Conservation (phyloP, 768 basidiomycete species). For the Clathrus columnatus region DNA sequence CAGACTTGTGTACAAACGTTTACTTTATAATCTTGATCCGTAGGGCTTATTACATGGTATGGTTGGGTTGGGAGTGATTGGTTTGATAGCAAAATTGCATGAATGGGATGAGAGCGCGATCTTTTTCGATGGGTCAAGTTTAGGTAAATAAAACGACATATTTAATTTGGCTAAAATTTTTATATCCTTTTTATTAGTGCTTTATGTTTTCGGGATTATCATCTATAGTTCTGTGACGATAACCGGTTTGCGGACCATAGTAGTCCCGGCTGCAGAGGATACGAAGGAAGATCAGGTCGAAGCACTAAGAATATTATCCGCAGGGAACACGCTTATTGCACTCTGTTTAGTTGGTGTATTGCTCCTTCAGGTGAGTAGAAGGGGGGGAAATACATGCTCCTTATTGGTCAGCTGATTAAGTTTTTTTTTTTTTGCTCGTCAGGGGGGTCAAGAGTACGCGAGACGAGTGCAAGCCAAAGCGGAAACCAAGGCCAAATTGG, state of each 20-base stretch:
- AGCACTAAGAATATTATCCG: conserved; percentile 73
- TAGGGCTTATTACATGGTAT: conserved; percentile 85
- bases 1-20: background rate
- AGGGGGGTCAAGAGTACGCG: conserved; percentile 81
- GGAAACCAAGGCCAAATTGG: background rate
- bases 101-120: conserved; percentile 89
- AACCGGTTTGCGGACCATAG: conserved; percentile 69
- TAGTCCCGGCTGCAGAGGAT: conserved; percentile 44
- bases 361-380: conserved; percentile 54
- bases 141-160: conserved; percentile 45
- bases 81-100: conserved; percentile 70
- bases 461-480: conserved; percentile 27
- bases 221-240: conserved; percentile 81
- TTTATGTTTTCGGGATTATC: conserved; percentile 65
- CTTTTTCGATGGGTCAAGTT: conserved; percentile 86
- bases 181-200: conserved; percentile 33
- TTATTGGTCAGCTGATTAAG: too few species aligned
- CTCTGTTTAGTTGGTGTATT: conserved; percentile 58
- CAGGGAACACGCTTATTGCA: conserved; percentile 81
- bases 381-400: background rate
- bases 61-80: conserved; percentile 67
- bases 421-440: background rate
- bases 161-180: background rate
- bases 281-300: conserved; percentile 60
- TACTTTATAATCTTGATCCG: background rate